Percentiles rank a stretch among this genome's conserved stretches.
Conservation (phyloP, 805 yeast genomes). For the Lachancea quebecensis region DNA sequence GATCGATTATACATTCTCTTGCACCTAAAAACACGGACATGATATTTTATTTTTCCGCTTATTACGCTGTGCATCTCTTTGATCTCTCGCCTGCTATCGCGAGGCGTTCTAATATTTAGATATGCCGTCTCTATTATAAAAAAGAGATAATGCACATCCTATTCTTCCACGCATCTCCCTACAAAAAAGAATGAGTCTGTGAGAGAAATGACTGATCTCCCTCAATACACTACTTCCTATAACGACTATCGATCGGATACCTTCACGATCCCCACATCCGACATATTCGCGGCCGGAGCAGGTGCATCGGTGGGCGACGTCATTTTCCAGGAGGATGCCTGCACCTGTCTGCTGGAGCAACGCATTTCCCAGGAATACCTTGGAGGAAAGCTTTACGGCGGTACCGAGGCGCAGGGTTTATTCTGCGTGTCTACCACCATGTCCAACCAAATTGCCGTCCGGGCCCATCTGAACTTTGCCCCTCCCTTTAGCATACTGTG, state of each 20-base stretch:
- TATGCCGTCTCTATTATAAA: too few species aligned
- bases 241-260: constrained; percentile 64
- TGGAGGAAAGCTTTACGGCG: constrained; percentile 4
- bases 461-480: constrained; percentile 52
- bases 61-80: too few species aligned
- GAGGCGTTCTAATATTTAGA: too few species aligned
- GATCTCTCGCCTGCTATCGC: too few species aligned
- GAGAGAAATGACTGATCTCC: background rate
- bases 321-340: constrained; percentile 65
- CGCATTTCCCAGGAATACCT: constrained; percentile 47
- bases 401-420: constrained; percentile 62
- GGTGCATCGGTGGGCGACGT: constrained; percentile 63
- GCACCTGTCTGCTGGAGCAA: constrained; percentile 50
- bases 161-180: too few species aligned
- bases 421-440: constrained; percentile 76
- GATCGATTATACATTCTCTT: background rate
- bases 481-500: constrained; percentile 78
- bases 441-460: constrained; percentile 70
- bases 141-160: too few species aligned
- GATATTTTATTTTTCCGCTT: too few species aligned
- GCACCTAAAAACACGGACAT: too few species aligned
- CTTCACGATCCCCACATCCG: constrained; percentile 67
- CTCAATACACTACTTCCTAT: constrained; percentile 14
- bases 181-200: too few species aligned
- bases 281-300: constrained; percentile 50